Base-by-base conservation (phyloP, 1,284 basidiomycete species). In the Fereydounia khargensis region DNA sequence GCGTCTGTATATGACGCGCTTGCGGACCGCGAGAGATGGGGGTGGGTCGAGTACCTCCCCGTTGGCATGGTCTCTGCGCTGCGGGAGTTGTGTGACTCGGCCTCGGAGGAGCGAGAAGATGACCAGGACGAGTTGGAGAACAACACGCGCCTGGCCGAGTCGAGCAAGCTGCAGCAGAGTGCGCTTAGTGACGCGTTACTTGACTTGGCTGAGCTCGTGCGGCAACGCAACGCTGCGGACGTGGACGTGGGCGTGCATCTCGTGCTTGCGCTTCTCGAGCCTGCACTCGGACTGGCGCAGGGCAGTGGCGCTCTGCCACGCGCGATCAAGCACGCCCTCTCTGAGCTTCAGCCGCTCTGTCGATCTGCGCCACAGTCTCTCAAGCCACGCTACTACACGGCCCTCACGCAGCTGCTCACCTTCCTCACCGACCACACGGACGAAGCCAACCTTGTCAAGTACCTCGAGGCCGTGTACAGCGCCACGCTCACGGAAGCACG, bases 401-500 rank as follows among this genome's bases (percentile, higher is more conserved):
- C 42, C 7, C 36, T 44, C 8, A 36, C 41, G 4, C 23, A 40
- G 37, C 47, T 61, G 17, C 38, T 69, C 37, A 53, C 58, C 18
- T 45, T 56, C 45, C 51, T 69, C 14, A 40, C 44, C 30, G 56
- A 57, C 22, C 30, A 34, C 2, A 35, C 42, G 31, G 61, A 66
- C 19, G 66, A 69, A 42, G 35, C 54, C 18, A 60, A 69, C 35
- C 45, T 69, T 25, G 25, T 59, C 27, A 42, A 43, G 10, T 69
- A 67, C 35, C 40, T 69, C 25, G 54, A 47, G 7, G 50, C 47
- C 6, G 55, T 61, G 3, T 44, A 52, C 20, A 24, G 35, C 2
- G 46, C 56, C 42, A 42, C 60, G 32, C 38, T 54, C 35, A 41
- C 47, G 14, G 59, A 62, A 16, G 59, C 59, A 8, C 49, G 42